Evolutionary conservation across 208 protist species (phyloP), one percentile per base, ranked within the genome.

Genomic region (Trypanosoma caninum): DNA sequence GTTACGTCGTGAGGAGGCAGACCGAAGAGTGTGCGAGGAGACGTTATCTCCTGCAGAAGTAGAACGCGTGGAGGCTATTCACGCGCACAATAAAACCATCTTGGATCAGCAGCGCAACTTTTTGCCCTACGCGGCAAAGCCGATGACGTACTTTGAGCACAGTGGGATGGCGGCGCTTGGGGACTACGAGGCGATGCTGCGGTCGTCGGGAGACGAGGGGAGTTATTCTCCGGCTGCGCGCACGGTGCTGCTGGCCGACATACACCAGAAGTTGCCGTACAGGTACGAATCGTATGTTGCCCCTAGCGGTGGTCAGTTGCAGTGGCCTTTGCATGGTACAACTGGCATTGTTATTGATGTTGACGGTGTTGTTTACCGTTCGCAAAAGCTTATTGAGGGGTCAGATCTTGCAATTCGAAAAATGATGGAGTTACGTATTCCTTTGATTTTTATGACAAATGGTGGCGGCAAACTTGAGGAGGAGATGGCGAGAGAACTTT

Each of bases 371-470:
- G 65, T 95, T 9, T 74, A 80, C 58, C 80, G 86, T 35, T 76
- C 80, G 38, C 53, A 71, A 16, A 65, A 82, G 18, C 62, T 95
- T 44, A 80, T 95, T 46, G 74, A 80, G 16, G 89, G 86, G 10
- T 66, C 83, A 16, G 84, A 90, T 48, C 69, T 48, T 9, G 89
- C 89, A 18, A 52, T 95, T 14, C 80, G 80, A 53, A 62, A 72
- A 44, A 64, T 91, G 16, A 65, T 72, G 18, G 66, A 72, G 50
- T 74, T 95, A 28, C 67, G 69, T 16, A 84, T 95, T 41, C 89
- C 89, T 4, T 82, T 93, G 56, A 37, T 89, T 27, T 90, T 95
- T 55, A 80, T 95, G 76, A 88, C 81, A n/a, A 95, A 95, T 58
- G 83, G 84, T 34, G 78, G 82, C 22, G 69, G 65, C 20, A 59